Conservation (phyloP, 257 asterid species). For the Primulina huaijiensis region DNA sequence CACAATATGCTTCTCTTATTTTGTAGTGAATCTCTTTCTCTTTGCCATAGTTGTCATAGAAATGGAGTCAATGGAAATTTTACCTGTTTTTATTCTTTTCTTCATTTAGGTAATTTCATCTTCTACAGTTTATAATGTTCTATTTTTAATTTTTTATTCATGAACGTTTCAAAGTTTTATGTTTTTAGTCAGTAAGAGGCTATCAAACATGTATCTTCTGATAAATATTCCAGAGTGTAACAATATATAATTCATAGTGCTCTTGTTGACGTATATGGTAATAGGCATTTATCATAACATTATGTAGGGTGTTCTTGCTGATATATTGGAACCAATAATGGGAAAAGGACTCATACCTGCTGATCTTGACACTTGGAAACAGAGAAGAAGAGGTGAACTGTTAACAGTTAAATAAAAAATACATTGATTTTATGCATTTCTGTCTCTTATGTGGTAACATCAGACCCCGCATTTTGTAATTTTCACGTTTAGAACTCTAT, state of each 20-base stretch:
- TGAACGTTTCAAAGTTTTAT: background rate
- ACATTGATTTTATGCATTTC: conserved; percentile 3
- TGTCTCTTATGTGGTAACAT: background rate
- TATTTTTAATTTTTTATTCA: background rate
- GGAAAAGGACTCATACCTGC: conserved; percentile 99
- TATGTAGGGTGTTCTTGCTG: conserved; percentile 92
- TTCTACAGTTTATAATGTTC: background rate
- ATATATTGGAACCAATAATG: conserved; percentile 97
- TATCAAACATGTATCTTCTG: background rate
- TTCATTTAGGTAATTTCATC: background rate
- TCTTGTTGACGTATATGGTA: conserved; percentile 10
- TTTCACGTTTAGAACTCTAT: background rate
- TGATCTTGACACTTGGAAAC: conserved; percentile 95
- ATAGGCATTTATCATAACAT: conserved; percentile 18
- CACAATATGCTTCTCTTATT: conserved; percentile 2
- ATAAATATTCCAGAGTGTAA: background rate
- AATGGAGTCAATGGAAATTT: background rate
- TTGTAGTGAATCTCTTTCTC: conserved; percentile 1
- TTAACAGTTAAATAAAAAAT: conserved; percentile 15
- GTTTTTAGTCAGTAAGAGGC: background rate
- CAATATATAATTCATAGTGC: background rate
- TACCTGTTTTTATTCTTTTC: background rate
- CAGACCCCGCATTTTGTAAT: background rate
- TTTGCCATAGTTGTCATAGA: conserved; percentile 4
- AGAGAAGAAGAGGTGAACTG: conserved; percentile 80